Evolutionary conservation across 2,329 filamentous ascomycete species (phyloP).

Genomic region (Cryphonectria naterciae): DNA sequence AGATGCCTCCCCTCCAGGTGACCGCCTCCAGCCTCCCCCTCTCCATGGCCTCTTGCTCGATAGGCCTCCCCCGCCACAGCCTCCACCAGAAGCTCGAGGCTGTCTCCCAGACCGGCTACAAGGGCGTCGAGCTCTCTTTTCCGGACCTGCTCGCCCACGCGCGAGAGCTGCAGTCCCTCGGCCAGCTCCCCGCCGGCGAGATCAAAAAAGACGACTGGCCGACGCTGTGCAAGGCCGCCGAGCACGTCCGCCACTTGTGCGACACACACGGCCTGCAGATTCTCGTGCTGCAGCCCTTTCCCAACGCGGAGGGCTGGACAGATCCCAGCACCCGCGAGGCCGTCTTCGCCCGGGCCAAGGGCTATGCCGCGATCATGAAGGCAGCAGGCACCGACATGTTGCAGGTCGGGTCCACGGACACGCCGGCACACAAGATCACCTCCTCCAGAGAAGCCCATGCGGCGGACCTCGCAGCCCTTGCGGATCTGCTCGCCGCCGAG

Average conservation of each 20-base stretch:
- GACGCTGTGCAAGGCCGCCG: conserved; percentile 57
- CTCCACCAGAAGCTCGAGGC: conserved; percentile 64
- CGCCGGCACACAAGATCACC: conserved; percentile 53
- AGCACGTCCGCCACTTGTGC: conserved; percentile 58
- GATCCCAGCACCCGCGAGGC: conserved; percentile 61
- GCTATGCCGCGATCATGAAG: conserved; percentile 75
- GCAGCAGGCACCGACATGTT: conserved; percentile 71
- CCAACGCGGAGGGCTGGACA: conserved; percentile 77
- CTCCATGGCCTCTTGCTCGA: conserved; percentile 61
- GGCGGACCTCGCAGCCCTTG: conserved; percentile 64
- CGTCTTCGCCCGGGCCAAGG: conserved; percentile 64
- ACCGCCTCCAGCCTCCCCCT: conserved; percentile 43
- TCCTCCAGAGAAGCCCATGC: conserved; percentile 56
- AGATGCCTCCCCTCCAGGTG: conserved; percentile 11
- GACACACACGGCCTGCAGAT: conserved; percentile 60
- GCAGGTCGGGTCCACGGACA: conserved; percentile 69
- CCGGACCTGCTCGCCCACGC: conserved; percentile 72
- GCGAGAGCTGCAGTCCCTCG: conserved; percentile 45
- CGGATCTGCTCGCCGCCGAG: conserved; percentile 61
- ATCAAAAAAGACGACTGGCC: conserved; percentile 63
- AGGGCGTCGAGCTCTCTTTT: conserved; percentile 74
- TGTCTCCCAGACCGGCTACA: conserved; percentile 68
- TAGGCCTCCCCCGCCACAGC: conserved; percentile 48
- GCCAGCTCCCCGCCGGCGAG: conserved; percentile 38
- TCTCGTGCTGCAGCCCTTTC: conserved; percentile 75